These are phyloP conservation scores for Cryphonectria nitschkei DNA, from an alignment of 2,329 filamentous ascomycete genomes.

Conservation along the genomic window DNA sequence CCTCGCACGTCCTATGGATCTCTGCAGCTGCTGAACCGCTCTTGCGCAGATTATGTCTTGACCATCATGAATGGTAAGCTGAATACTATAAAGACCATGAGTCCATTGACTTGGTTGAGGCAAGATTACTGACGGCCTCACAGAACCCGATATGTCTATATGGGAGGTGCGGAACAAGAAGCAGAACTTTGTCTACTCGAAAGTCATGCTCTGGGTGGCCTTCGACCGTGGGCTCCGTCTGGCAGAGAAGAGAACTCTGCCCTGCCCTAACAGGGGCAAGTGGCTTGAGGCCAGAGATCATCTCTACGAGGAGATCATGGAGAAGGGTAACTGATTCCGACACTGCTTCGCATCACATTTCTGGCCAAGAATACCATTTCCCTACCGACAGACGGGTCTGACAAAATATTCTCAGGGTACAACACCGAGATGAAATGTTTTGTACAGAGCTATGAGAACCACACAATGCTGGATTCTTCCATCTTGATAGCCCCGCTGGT, in stretches of 20 bases:
- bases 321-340: conserved; percentile 53
- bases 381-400: background rate
- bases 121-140: conserved; percentile 22
- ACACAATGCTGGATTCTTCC: conserved; percentile 71
- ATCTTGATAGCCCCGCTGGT: conserved; percentile 78
- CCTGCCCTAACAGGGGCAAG: conserved; percentile 68
- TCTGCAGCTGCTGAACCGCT: background rate
- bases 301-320: conserved; percentile 77
- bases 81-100: no score
- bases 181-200: conserved; percentile 80
- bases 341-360: background rate
- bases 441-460: conserved; percentile 75
- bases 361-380: background rate
- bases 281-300: conserved; percentile 70
- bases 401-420: conserved; percentile 54
- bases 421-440: conserved; percentile 72
- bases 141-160: conserved; percentile 77
- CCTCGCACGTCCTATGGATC: background rate
- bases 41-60: conserved; percentile 65
- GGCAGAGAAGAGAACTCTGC: conserved; percentile 74
- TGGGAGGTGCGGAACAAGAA: conserved; percentile 79
- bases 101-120: background rate
- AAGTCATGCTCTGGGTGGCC: conserved; percentile 82
- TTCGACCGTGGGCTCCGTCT: conserved; percentile 76
- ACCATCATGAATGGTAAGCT: conserved; percentile 62